Evolutionary conservation across 164 flowering plant genomes (phyloP).

Genomic region (Liquidambar formosana): DNA sequence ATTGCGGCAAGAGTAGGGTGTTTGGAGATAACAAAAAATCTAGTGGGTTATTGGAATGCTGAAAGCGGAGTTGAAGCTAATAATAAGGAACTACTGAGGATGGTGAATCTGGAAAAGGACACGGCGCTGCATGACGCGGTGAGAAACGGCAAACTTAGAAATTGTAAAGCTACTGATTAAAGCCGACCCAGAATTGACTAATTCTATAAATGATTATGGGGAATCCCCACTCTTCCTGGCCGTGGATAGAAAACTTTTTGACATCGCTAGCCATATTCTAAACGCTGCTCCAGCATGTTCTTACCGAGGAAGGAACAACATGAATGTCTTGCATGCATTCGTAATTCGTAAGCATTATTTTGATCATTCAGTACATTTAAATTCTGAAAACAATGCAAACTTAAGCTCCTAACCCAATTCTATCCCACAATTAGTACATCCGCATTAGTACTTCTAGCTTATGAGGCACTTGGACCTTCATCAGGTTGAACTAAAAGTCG

Average conservation of each 20-base stretch:
- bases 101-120: slow-evolving; percentile 8
- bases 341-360: no score
- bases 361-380: no score
- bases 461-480: no score
- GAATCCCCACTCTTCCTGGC: slow-evolving; percentile 24
- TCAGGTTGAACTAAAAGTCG: no score
- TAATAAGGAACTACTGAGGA: slow-evolving; percentile 8
- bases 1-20: no score
- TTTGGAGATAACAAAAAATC: no score
- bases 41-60: no score
- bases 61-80: no score
- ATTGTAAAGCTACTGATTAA: slow-evolving; percentile 1
- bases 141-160: slow-evolving; percentile 12
- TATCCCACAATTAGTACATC: no score
- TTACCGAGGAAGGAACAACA: slow-evolving; percentile 4
- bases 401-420: no score
- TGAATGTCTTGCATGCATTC: slow-evolving; percentile 23
- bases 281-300: not conserved
- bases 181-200: slow-evolving; percentile 2
- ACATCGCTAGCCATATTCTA: slow-evolving; percentile 7
- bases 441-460: no score
- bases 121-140: slow-evolving; percentile 19
- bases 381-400: no score
- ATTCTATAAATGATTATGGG: not conserved
- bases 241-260: slow-evolving; percentile 3